These are phyloP conservation scores for Brasenia schreberi DNA, from an alignment of 164 flowering plant species.

Conservation along the genomic window DNA sequence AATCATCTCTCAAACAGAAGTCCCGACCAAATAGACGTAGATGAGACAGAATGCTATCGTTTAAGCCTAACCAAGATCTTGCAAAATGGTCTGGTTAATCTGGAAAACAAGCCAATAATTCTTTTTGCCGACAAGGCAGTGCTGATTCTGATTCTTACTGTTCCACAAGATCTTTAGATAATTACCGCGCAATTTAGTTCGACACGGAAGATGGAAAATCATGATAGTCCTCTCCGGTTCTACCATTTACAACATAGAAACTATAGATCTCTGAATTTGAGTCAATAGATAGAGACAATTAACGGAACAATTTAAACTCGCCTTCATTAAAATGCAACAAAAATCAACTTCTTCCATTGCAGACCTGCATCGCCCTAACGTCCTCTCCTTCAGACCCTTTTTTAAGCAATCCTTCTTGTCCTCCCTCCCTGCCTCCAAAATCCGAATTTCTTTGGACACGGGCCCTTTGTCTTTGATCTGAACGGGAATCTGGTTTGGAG, in stretches of 20 bases:
- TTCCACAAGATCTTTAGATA: too few species aligned
- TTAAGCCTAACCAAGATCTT: too few species aligned
- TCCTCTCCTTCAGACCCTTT: constrained; percentile 81
- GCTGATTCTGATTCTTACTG: too few species aligned
- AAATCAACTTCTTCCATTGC: constrained; percentile 16
- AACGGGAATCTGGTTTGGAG: constrained; percentile 28
- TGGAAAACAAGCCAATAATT: too few species aligned
- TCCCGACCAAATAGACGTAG: too few species aligned
- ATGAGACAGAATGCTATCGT: too few species aligned
- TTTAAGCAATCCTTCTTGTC: constrained; percentile 24
- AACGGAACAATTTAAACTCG: constrained; percentile 3
- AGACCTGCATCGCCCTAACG: constrained; percentile 77
- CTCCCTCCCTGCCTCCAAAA: constrained; percentile 13
- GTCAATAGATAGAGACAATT: not conserved
- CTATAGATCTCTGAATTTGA: not conserved
- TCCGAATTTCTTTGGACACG: constrained; percentile 27
- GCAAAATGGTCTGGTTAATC: too few species aligned
- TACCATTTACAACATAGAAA: not conserved
- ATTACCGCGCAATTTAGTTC: too few species aligned
- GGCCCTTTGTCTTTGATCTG: constrained; percentile 8
- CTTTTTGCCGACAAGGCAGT: too few species aligned
- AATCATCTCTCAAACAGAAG: too few species aligned
- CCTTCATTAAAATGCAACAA: constrained; percentile 7
- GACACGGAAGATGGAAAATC: too few species aligned
- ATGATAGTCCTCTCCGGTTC: not conserved